Base-by-base conservation (phyloP, 73 alveolate genomes). In the Paramecium biaurelia region DNA sequence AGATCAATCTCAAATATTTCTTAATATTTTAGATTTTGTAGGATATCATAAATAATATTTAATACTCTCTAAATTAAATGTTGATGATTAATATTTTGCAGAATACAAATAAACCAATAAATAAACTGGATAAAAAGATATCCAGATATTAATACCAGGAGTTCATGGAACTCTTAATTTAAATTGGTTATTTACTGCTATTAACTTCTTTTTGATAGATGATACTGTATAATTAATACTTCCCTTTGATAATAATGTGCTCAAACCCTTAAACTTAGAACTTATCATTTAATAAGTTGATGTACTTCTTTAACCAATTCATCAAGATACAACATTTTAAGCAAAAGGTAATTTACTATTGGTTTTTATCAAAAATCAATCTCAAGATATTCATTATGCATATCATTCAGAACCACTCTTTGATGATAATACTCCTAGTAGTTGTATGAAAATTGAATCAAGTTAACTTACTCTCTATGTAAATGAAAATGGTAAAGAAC, bases 401-500 rank as follows among this genome's bases (percentile, higher is more conserved):
- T 79, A 79, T 43, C 90, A 79, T 43, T 21, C 9, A 43, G 76
- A 79, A 4, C 90, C 70, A 23, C 34, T 42, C 10, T 41, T 23
- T 79, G 56, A 35, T 72, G 58, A 72, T 72, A 72, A 72, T 14
- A 38, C 59, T 35, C 45, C 38, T 5, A 72, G 35, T 7, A 41
- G 76, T 79, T 79, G 90, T 21, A 20, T 79, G 41, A 79, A 47
- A 24, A 47, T 79, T 21, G 90, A 79, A 79, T 79, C 90, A 18
- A 79, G 90, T 42, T 24, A 79, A 43, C 43, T 79, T 10, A 37
- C 45, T 4, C 15, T 79, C 0, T 79, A 43, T 79, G 84, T 63
- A 6, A 63, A 26, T 32, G 84, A 63, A 32, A 79, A 35, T 15
- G 72, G 90, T 4, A 26, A 79, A n/a, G 42, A 26, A 72, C 45